Base-by-base conservation (phyloP, 352 stramenopile genomes). In the Achlya hypogyna region DNA sequence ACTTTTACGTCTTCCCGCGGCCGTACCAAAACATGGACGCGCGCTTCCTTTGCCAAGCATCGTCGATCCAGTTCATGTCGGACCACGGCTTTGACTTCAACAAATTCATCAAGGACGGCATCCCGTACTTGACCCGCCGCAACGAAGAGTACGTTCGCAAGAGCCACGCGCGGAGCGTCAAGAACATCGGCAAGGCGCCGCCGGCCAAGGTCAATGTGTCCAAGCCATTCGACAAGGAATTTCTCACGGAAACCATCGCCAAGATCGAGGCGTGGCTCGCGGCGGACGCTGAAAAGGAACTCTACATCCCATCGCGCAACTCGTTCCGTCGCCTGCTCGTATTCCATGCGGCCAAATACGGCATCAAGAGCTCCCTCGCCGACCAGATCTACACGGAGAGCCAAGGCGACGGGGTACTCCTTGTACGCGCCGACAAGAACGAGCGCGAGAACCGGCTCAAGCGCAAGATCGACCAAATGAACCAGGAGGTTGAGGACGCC, bases 21-120 rank as follows among this genome's bases (percentile, higher is more conserved):
- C 79, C 83, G 22, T 87, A 89, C 47, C 74, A 74, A 43, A 73
- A 78, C 8, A 62, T 76, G 53, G 85, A 94, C 66, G 74, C 88
- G 63, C 83, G 85, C 20, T 91, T 93, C 45, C 53, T 91, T 64
- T 91, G 84, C 56, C 85, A 94, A 62, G 78, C 81, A 0, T 89
- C 80, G 34, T 91, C 83, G 64, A 75, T 94, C 9, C 79, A 89
- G 63, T 94, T 94, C 65, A 71, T 94, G 5, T 82, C 80, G n/a
- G 80, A 89, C 42, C 79, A 90, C 51, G 81, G 81, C 62, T 94
- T 94, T 65, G 85, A 94, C 63, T 94, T 94, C 47, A 92, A 91
- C 74, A 90, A 89, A 70, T 89, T 88, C 62, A 91, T 94, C 67
- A 71, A 69, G 22, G 80, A 94, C n/a, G 85, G 85, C 60, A 90